Evolutionary conservation across 202 grass and related monocot species (phyloP).

Genomic region (Panicum hallii): DNA sequence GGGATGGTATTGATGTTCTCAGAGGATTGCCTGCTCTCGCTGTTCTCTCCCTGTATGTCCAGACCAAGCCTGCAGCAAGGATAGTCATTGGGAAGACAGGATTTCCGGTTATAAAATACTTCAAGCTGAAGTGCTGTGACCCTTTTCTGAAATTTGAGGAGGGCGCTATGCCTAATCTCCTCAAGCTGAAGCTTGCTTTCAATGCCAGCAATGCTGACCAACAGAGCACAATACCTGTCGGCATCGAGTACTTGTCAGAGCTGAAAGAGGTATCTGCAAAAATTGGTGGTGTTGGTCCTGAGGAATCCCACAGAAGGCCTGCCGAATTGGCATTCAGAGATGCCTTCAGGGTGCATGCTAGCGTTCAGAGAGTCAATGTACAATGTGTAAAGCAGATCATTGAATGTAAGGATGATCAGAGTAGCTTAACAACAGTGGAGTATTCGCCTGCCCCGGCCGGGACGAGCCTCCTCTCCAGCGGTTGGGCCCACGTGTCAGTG

Average conservation of each 20-base stretch:
- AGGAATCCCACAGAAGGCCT: neutral
- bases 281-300: neutral
- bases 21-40: constrained; percentile 4
- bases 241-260: neutral
- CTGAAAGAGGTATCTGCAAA: constrained; percentile 22
- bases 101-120: constrained; percentile 29
- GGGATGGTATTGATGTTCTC: neutral
- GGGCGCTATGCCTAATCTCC: constrained; percentile 18
- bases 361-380: neutral
- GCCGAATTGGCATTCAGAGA: neutral
- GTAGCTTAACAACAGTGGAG: neutral
- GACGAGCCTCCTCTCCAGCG: too few species aligned
- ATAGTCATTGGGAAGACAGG: constrained; percentile 2
- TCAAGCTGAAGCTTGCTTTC: constrained; percentile 18
- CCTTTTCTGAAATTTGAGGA: neutral
- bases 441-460: too few species aligned
- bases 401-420: neutral
- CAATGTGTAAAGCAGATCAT: neutral
- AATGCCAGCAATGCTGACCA: neutral
- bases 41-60: constrained; percentile 7
- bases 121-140: neutral
- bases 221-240: neutral
- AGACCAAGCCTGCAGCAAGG: neutral
- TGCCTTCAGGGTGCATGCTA: neutral
- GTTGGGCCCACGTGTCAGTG: too few species aligned